These are phyloP conservation scores for Jaltomata sinuosa DNA, from an alignment of 257 asterid species.

Conservation along the genomic window DNA sequence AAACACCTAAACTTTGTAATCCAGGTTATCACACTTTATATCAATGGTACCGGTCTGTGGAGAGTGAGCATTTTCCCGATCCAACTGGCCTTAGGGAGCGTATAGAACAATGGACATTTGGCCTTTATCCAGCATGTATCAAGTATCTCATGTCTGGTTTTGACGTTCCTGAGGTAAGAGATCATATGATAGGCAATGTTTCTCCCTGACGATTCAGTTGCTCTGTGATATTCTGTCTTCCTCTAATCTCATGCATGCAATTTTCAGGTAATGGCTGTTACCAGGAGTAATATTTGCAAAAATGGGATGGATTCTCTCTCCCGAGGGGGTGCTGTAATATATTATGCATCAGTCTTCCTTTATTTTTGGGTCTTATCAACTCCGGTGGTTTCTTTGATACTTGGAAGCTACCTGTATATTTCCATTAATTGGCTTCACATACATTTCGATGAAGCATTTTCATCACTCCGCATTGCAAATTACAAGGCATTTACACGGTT, in stretches of 20 bases:
- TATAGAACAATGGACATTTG: slow-evolving; percentile 93
- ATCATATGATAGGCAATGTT: not conserved
- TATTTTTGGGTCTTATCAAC: slow-evolving; percentile 98
- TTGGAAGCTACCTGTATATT: slow-evolving; percentile 92
- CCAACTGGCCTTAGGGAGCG: slow-evolving; percentile 94
- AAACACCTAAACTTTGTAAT: not conserved
- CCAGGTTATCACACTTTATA: slow-evolving; percentile 91
- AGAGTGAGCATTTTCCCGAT: slow-evolving; percentile 95
- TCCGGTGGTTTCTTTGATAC: slow-evolving; percentile 84
- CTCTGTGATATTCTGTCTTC: not conserved
- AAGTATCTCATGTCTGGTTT: slow-evolving; percentile 97
- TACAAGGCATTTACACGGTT: slow-evolving; percentile 93
- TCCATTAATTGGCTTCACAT: slow-evolving; percentile 97
- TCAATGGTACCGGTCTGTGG: slow-evolving; percentile 85
- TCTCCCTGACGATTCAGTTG: not conserved
- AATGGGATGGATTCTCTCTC: slow-evolving; percentile 78
- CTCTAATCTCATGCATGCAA: not conserved
- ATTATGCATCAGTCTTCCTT: slow-evolving; percentile 93
- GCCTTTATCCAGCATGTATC: slow-evolving; percentile 97
- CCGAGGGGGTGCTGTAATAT: slow-evolving; percentile 70
- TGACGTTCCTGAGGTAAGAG: slow-evolving; percentile 84
- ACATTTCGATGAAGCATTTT: slow-evolving; percentile 97
- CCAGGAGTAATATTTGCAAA: slow-evolving; percentile 78
- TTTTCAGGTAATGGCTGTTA: slow-evolving; percentile 92
- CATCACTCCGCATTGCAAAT: slow-evolving; percentile 93